Base-by-base conservation (phyloP, 2,329 filamentous ascomycete species). In the Colletotrichum sp. region DNA sequence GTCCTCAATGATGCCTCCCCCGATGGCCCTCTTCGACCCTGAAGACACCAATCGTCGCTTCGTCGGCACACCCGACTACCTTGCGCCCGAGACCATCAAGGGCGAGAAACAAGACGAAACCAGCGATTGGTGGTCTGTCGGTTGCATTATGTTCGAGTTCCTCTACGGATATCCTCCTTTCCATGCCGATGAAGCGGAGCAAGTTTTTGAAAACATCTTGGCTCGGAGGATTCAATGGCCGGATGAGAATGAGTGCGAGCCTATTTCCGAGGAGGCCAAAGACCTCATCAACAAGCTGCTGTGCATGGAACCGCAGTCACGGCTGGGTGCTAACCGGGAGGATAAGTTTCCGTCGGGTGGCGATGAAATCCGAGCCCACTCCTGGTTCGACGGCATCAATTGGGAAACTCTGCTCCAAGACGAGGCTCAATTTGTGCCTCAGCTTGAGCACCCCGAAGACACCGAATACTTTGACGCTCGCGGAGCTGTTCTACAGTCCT, bases 51-150 rank as follows among this genome's bases (percentile, higher is more conserved):
- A 95, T 82, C 92, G 97, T 70, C 93, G 95, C 52, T 99, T 99
- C 80, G 97, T 99, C 11, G 97, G 97, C 36, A 99, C 97, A 0
- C 97, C 97, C 0, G 97, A 99, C 84, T 99, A 99, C 82, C 90
- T 99, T 16, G 97, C 97, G 0, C 97, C 97, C 0, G 98, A 99
- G 83, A 99, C 98, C 0, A 98, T 99, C 82, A 96, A 95, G 79
- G 97, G 98, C 66, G 93, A 96, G 79, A 96, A 96, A 3, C 97
- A 99, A 84, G 97, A 99, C 82, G 96, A 99, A 84, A 97, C 96
- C 79, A 99, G 97, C 82, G 97, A 99, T 92, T 99, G 97, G 97
- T 99, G 97, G 97, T 99, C 97, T 27, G 90, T 99, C n/a, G 97
- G 97, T 1, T 99, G 98, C 84, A 99, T 99, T 80, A 88, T 99